Base-by-base conservation (phyloP, 768 basidiomycete genomes). In the Mycena filopes region DNA sequence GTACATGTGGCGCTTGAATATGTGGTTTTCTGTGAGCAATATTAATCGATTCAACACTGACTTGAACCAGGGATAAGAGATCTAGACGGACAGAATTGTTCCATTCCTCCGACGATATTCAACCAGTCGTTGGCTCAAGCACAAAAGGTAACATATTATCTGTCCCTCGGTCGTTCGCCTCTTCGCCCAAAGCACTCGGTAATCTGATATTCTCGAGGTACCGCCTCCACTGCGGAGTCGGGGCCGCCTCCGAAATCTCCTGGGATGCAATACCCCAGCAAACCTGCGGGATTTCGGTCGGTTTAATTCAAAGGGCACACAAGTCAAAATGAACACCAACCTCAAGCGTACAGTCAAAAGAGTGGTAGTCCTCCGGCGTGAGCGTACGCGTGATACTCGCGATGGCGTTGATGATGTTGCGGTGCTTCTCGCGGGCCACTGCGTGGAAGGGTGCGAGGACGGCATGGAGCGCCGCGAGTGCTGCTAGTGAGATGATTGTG, bases 261-360 rank as follows among this genome's bases (percentile, higher is more conserved):
- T 38, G 55, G 29, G 49, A 36, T 25, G 43, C 55, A 21, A 65
- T 55, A 3, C 21, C 54, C 41, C 45, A 58, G 31, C 63, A 65
- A 38, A 59, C 15, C 63, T 65, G n/a, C n/a, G n/a, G n/a, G n/a
- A n/a, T n/a, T n/a, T n/a, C n/a, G n/a, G n/a, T n/a, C n/a, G n/a
- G n/a, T n/a, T n/a, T n/a, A n/a, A n/a, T n/a, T n/a, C n/a, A n/a
- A n/a, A n/a, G n/a, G n/a, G n/a, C n/a, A n/a, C 29, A 9, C 18
- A n/a, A 18, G n/a, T 29, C 1, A 33, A 13, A 31, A 23, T 26
- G 10, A 38, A 49, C 12, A 65, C 63, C 1, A 25, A 65, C 63
- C 33, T 54, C 56, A 20, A 59, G 43, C 2, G 43, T 65, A 42
- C 63, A 65, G 41, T 65, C 63, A 15, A 65, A 51, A 46, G 43